A percentile compares a stretch with the other conserved stretches of the same genome.
Conservation (phyloP, 176 grass and related monocot species). For the Phragmites australis region DNA sequence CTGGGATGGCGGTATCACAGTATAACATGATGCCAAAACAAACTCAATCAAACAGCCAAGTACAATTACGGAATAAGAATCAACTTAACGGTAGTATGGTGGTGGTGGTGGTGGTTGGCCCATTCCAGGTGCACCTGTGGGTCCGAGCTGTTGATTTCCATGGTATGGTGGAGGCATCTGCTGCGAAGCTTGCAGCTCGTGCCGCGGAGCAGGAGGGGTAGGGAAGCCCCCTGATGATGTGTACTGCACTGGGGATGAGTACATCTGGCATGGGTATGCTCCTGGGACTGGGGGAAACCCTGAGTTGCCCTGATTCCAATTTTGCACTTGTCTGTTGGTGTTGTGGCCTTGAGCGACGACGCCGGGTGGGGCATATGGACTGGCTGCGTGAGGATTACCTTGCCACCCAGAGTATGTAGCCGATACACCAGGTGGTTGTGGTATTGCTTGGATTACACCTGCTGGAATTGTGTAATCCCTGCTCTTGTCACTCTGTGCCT, state of each 20-base stretch:
- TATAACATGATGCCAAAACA: constrained; percentile 19
- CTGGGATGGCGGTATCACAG: not conserved
- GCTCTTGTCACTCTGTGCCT: constrained; percentile 95
- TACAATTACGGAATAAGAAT: not conserved
- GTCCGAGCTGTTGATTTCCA: constrained; percentile 42
- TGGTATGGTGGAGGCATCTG: constrained; percentile 45
- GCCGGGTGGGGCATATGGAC: constrained; percentile 48
- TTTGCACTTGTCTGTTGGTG: constrained; percentile 27
- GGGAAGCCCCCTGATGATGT: constrained; percentile 33
- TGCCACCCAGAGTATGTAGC: constrained; percentile 55
- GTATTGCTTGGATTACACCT: constrained; percentile 44
- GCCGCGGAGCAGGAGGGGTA: constrained; percentile 29
- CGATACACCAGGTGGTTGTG: constrained; percentile 43
- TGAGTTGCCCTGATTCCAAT: constrained; percentile 61
- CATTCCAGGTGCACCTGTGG: constrained; percentile 42
- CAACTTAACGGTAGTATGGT: constrained; percentile 46
- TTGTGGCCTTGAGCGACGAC: constrained; percentile 31
- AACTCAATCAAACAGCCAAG: not conserved
- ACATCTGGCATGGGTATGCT: constrained; percentile 64
- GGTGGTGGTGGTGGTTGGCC: constrained; percentile 38
- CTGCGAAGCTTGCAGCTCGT: constrained; percentile 46
- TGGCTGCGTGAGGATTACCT: constrained; percentile 46
- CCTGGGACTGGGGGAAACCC: constrained; percentile 45
- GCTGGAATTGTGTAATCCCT: constrained; percentile 89
- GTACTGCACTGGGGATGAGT: constrained; percentile 28